Conservation (phyloP, 1,139 yeast species). For the Saccharomyces uvarum region DNA sequence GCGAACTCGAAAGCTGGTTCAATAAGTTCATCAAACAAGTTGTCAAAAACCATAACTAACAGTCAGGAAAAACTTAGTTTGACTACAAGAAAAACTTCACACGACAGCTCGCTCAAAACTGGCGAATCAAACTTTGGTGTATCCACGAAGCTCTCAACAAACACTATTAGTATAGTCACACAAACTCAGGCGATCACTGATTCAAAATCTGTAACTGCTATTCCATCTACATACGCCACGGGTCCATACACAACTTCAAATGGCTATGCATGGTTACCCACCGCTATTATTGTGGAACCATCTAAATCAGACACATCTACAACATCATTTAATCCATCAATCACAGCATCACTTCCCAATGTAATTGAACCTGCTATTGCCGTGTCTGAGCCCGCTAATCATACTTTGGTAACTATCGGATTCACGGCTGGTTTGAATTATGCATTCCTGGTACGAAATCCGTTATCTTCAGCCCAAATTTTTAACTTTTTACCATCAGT, state of each 20-base stretch:
- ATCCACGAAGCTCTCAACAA: neutral
- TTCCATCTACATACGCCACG: neutral
- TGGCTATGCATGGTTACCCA: constrained; percentile 14
- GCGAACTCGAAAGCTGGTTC: neutral
- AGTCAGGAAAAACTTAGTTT: neutral
- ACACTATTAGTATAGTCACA: too few species aligned
- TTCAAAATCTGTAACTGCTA: neutral
- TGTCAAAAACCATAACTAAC: neutral
- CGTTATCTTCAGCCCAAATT: constrained; percentile 64
- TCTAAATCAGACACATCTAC: constrained; percentile 2
- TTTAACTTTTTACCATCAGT: constrained; percentile 57
- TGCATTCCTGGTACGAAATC: constrained; percentile 57
- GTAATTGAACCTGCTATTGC: constrained; percentile 47
- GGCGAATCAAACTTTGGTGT: neutral
- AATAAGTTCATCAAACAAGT: neutral
- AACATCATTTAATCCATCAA: constrained; percentile 9
- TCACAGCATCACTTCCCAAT: constrained; percentile 41
- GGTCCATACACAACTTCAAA: neutral
- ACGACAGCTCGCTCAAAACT: neutral
- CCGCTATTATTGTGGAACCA: constrained; percentile 9
- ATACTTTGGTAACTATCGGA: constrained; percentile 52
- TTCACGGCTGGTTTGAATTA: constrained; percentile 57
- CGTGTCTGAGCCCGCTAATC: constrained; percentile 32
- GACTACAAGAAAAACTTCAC: neutral
- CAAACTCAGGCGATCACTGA: neutral